Evolutionary conservation across 2,329 filamentous ascomycete genomes (phyloP).

Genomic region (Trichoderma koningiopsis): DNA sequence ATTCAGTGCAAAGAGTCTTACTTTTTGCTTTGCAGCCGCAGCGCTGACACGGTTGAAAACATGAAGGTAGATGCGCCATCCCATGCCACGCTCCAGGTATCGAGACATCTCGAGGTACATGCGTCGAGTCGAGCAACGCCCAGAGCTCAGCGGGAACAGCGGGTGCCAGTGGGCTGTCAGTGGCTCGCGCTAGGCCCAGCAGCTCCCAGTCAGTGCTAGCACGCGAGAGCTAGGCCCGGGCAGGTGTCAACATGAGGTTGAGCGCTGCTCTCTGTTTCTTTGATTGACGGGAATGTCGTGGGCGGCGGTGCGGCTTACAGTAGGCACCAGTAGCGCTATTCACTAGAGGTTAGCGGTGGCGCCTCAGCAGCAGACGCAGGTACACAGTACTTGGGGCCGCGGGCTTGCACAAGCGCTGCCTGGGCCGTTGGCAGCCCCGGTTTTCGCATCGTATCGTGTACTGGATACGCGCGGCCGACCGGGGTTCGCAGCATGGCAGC

Average conservation of each 20-base stretch:
- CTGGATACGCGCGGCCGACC: constrained; percentile 5
- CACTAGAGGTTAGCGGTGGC: not conserved
- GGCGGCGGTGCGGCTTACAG: not conserved
- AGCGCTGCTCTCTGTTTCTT: not conserved
- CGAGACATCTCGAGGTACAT: not conserved
- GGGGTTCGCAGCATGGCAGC: constrained; percentile 11
- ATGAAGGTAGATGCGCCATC: not conserved
- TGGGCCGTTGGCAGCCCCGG: constrained; percentile 1
- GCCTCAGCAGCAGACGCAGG: constrained; percentile 13
- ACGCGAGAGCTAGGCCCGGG: not conserved
- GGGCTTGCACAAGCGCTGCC: not conserved
- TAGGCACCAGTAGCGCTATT: not conserved
- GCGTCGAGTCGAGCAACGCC: not conserved
- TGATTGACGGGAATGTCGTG: not conserved
- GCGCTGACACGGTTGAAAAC: no score
- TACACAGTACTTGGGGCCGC: constrained; percentile 16
- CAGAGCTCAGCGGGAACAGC: constrained; percentile 10
- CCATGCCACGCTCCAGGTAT: not conserved
- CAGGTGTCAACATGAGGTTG: not conserved
- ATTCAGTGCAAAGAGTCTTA: not conserved
- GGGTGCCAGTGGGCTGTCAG: constrained; percentile 22
- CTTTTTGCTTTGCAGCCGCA: not conserved
- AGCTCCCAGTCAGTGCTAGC: constrained; percentile 2
- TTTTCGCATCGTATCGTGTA: constrained; percentile 24
- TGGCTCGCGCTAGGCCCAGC: constrained; percentile 9